Percentiles rank a stretch among this genome's conserved stretches.
Conservation (phyloP, 176 grass and related monocot genomes). For the Musa schizocarpa region DNA sequence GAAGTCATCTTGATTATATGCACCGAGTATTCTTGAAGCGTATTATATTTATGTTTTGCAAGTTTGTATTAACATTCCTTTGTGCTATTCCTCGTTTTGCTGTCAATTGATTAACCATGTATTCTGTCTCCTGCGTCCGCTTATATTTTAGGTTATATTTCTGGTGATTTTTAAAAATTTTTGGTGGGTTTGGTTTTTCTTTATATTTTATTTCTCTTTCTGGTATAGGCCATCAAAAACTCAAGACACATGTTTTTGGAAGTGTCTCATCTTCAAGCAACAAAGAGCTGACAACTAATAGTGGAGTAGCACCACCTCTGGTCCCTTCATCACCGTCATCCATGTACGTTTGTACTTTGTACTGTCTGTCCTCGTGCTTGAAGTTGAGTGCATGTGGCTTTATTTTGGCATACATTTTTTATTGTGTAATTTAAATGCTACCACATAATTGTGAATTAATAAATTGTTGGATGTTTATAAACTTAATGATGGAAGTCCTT, state of each 20-base stretch:
- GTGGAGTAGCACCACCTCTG: constrained; percentile 31
- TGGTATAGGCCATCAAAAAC: constrained; percentile 31
- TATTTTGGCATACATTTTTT: not conserved
- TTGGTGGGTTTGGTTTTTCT: not conserved
- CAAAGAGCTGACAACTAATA: constrained; percentile 44
- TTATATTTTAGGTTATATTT: not conserved
- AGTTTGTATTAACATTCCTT: no score
- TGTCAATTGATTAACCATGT: not conserved
- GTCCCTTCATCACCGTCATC: constrained; percentile 36
- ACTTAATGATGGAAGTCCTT: not conserved
- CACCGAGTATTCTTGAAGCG: no score
- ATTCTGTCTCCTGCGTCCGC: not conserved
- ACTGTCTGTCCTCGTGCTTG: not conserved
- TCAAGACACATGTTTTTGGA: constrained; percentile 47
- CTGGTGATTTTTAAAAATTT: no score
- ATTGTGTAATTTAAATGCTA: not conserved
- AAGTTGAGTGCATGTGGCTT: not conserved
- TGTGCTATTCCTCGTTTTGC: not conserved
- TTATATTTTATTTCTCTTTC: not conserved
- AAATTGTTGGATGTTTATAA: not conserved
- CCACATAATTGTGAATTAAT: not conserved
- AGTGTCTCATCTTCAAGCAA: constrained; percentile 55
- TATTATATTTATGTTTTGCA: no score
- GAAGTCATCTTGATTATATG: no score
- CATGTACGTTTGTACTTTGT: constrained; percentile 28